Evolutionary conservation across 331 rosid species (phyloP).

Genomic region (Pyrus hybrid): DNA sequence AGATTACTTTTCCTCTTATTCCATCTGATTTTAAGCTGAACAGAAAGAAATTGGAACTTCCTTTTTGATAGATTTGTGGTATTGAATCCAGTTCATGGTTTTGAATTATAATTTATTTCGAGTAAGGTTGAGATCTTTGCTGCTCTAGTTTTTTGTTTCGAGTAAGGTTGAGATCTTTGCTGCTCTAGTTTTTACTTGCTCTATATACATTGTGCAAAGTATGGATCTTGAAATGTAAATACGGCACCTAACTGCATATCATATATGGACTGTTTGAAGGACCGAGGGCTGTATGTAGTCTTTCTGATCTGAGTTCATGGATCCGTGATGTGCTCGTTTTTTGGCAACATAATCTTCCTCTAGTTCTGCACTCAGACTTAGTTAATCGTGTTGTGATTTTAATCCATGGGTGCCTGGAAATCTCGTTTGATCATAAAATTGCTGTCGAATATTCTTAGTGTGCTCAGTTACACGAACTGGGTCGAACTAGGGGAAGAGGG

Average conservation of each 20-base stretch:
- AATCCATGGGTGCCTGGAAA: background rate
- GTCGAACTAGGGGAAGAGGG: background rate
- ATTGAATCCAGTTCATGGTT: background rate
- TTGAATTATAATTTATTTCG: background rate
- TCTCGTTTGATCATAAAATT: background rate
- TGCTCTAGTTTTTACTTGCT: background rate
- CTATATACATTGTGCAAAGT: background rate
- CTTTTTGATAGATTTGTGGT: background rate
- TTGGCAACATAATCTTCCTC: background rate
- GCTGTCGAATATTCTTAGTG: background rate
- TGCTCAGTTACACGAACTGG: background rate
- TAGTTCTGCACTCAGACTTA: background rate
- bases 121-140: background rate
- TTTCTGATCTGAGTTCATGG: background rate
- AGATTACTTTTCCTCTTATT: background rate
- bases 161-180: background rate
- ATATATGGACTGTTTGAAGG: background rate
- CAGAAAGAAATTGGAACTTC: background rate
- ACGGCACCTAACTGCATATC: background rate
- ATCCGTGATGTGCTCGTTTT: background rate
- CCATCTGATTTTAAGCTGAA: slow-evolving; percentile 4
- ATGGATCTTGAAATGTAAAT: background rate
- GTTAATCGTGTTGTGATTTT: background rate
- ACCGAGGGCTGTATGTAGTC: background rate
- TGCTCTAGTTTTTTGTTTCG: background rate